Conservation (phyloP, 805 yeast species). For the Candida parachauliodes region DNA sequence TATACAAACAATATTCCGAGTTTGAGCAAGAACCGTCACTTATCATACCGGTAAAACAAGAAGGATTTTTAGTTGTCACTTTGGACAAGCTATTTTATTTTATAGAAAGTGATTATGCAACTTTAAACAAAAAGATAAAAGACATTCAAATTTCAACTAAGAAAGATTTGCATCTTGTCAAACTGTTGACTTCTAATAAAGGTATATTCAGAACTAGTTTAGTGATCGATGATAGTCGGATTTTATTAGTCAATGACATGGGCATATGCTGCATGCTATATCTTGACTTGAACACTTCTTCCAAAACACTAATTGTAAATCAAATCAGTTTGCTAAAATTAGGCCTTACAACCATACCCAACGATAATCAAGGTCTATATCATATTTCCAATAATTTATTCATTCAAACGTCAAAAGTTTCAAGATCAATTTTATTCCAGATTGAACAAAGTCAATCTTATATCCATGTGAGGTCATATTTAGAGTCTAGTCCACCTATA, state of each 20-base stretch:
- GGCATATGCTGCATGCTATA: constrained; percentile 8
- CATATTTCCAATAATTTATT: constrained; percentile 7
- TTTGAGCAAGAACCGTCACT: constrained; percentile 7
- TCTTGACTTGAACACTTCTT: constrained; percentile 1
- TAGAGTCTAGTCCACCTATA: constrained; percentile 9
- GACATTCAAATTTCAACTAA: constrained; percentile 2
- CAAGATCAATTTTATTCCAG: constrained; percentile 7
- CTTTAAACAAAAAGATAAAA: not conserved
- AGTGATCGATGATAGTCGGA: constrained; percentile 4
- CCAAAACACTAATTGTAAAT: constrained; percentile 1
- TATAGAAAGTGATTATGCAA: not conserved
- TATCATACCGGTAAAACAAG: constrained; percentile 5
- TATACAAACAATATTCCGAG: constrained; percentile 7
- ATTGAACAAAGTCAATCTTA: constrained; percentile 4
- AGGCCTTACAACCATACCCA: constrained; percentile 6
- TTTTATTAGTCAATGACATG: constrained; percentile 1
- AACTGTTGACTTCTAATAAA: not conserved
- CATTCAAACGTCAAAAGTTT: constrained; percentile 6
- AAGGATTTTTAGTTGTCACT: constrained; percentile 5
- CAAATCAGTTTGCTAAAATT: constrained; percentile 6
- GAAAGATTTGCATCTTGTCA: constrained; percentile 1
- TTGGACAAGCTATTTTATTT: constrained; percentile 5
- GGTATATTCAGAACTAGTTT: not conserved
- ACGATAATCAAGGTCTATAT: constrained; percentile 4
- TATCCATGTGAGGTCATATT: not conserved